These are phyloP conservation scores for Dioszegia aurantiaca DNA, from an alignment of 768 basidiomycete genomes.

Conservation along the genomic window DNA sequence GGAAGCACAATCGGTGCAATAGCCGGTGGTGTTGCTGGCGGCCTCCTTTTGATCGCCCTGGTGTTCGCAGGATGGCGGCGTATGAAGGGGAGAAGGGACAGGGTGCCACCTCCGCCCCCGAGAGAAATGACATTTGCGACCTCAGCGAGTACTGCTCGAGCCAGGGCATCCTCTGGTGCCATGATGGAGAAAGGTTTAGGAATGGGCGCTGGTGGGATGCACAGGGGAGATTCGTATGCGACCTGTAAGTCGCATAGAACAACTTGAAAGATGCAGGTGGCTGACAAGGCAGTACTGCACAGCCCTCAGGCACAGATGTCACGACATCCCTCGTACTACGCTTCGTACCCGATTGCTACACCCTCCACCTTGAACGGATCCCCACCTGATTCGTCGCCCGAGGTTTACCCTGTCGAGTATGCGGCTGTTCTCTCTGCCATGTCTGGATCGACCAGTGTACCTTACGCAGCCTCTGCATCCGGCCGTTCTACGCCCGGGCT, in stretches of 20 bases:
- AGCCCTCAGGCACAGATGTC: slow-evolving; percentile 27
- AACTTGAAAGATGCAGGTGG: not conserved
- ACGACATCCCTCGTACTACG: slow-evolving; percentile 33
- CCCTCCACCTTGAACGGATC: slow-evolving; percentile 15
- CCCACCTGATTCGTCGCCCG: slow-evolving; percentile 30
- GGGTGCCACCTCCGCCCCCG: slow-evolving; percentile 45
- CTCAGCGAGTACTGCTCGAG: slow-evolving; percentile 1
- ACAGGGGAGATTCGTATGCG: slow-evolving; percentile 32
- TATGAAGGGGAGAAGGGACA: slow-evolving; percentile 24
- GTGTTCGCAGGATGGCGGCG: slow-evolving; percentile 27
- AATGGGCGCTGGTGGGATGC: slow-evolving; percentile 4
- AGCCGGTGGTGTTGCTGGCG: slow-evolving; percentile 36
- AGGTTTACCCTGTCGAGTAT: slow-evolving; percentile 25
- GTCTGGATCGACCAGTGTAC: not conserved
- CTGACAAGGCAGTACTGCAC: slow-evolving; percentile 21
- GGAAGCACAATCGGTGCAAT: slow-evolving; percentile 47
- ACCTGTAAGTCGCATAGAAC: slow-evolving; percentile 26
- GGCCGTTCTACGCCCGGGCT: not conserved
- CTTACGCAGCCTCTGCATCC: not conserved
- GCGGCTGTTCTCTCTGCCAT: not conserved
- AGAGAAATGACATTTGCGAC: slow-evolving; percentile 27
- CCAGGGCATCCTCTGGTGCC: slow-evolving; percentile 15
- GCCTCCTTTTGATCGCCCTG: slow-evolving; percentile 29
- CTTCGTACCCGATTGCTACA: slow-evolving; percentile 33
- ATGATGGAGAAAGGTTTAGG: slow-evolving; percentile 11